Conservation (phyloP, 257 asterid genomes). For the Gentiana dahurica region DNA sequence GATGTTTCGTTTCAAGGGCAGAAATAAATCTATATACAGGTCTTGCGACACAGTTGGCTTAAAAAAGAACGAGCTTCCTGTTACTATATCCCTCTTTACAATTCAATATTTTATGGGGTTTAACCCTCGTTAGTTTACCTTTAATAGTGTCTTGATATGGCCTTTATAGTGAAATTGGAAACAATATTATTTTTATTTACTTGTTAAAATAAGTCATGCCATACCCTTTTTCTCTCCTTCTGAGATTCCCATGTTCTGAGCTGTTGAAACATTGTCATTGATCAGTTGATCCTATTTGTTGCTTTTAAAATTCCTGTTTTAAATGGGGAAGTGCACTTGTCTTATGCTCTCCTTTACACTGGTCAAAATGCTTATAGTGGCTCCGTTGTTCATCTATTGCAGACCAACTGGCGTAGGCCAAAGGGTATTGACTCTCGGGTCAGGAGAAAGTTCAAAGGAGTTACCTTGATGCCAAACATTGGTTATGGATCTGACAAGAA, state of each 20-base stretch:
- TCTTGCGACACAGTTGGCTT: constrained; percentile 51
- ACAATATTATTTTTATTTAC: too few species aligned
- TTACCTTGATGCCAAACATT: constrained; percentile 56
- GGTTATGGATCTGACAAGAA: constrained; percentile 69
- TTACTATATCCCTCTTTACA: constrained; percentile 24
- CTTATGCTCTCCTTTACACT: too few species aligned
- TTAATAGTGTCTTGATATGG: too few species aligned
- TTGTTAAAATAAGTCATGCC: too few species aligned
- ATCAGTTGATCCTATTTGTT: too few species aligned
- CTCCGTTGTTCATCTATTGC: neutral
- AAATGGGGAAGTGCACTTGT: neutral
- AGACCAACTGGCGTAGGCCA: constrained; percentile 63
- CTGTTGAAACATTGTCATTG: neutral
- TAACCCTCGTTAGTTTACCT: too few species aligned
- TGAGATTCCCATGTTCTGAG: neutral
- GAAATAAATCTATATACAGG: constrained; percentile 30
- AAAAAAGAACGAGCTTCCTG: constrained; percentile 7
- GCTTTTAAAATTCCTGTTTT: neutral
- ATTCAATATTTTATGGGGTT: neutral
- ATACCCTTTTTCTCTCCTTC: neutral
- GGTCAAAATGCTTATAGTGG: neutral
- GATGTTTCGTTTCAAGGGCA: constrained; percentile 45
- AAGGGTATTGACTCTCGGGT: constrained; percentile 77
- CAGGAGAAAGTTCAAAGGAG: constrained; percentile 67
- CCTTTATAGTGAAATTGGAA: too few species aligned